These are phyloP conservation scores for Rhizophagus clarus DNA, from an alignment of 192 early-diverging fungal genomes.

Conservation along the genomic window DNA sequence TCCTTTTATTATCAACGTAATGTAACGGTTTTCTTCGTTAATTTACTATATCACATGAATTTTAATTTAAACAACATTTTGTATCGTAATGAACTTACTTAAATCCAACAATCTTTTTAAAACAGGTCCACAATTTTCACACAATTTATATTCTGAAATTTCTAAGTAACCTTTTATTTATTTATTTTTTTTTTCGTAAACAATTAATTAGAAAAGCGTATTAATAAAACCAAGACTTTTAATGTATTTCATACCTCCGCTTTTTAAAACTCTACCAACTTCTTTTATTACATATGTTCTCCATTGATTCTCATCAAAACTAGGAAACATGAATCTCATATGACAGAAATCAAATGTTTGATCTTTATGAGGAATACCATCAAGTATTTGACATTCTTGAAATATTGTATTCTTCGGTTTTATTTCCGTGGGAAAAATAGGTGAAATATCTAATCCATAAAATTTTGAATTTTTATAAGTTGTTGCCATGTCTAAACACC, in stretches of 20 bases:
- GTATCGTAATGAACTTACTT: neutral
- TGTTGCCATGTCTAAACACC: neutral
- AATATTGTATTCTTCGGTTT: neutral
- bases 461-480: neutral
- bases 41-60: too few relatives aligned
- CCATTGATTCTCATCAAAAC: slow-evolving; percentile 7
- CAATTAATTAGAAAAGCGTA: too few relatives aligned
- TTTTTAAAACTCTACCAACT: neutral
- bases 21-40: too few relatives aligned
- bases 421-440: slow-evolving; percentile 11
- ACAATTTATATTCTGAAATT: slow-evolving; percentile 39
- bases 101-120: neutral
- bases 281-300: neutral
- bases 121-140: slow-evolving; percentile 6
- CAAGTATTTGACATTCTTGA: neutral
- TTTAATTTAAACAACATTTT: too few relatives aligned
- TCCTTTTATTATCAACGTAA: neutral
- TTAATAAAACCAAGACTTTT: too few relatives aligned
- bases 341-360: slow-evolving; percentile 13
- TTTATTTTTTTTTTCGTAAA: too few relatives aligned
- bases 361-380: neutral
- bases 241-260: neutral
- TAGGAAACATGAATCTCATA: neutral
- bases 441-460: slow-evolving; percentile 2
- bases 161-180: slow-evolving; percentile 32